Evolutionary conservation across 208 protist genomes (phyloP).

Genomic region (Leishmania turanica): DNA sequence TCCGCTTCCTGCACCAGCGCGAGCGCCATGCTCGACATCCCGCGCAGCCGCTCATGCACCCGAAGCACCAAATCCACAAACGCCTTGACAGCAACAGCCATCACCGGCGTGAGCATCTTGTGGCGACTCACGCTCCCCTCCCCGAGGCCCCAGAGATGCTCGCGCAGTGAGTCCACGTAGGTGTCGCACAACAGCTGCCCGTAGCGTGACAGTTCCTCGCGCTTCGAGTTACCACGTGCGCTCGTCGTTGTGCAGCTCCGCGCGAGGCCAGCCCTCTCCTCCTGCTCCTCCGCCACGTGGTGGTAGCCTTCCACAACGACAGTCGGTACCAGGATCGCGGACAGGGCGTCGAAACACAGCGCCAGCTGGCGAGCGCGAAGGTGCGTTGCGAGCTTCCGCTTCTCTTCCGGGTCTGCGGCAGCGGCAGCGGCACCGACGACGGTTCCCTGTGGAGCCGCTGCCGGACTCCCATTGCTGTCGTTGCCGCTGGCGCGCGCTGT

Average conservation of each 20-base stretch:
- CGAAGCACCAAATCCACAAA: conserved; percentile 60
- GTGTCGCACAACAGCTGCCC: conserved; percentile 74
- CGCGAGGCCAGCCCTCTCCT: conserved; percentile 7
- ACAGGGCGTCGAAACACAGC: conserved; percentile 64
- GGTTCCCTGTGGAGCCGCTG: neutral
- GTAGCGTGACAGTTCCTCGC: conserved; percentile 55
- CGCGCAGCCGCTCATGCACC: conserved; percentile 61
- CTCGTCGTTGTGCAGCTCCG: conserved; percentile 14
- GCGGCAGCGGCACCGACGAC: neutral
- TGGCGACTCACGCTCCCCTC: conserved; percentile 13
- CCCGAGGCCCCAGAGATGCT: conserved; percentile 21
- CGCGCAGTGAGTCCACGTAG: conserved; percentile 71
- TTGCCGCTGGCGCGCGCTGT: neutral
- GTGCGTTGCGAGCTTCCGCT: conserved; percentile 8
- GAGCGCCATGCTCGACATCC: conserved; percentile 50
- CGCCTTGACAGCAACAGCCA: conserved; percentile 48
- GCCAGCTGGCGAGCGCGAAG: conserved; percentile 35
- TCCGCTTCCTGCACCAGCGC: conserved; percentile 22
- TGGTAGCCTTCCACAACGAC: conserved; percentile 12
- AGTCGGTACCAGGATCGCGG: conserved; percentile 53
- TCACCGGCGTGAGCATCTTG: conserved; percentile 38
- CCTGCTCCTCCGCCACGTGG: conserved; percentile 4
- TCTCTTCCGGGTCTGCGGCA: conserved; percentile 14
- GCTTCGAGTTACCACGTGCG: conserved; percentile 14
- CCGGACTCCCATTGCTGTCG: neutral